Conservation (phyloP, 208 protist species). For the Acanthamoeba polyphaga region DNA sequence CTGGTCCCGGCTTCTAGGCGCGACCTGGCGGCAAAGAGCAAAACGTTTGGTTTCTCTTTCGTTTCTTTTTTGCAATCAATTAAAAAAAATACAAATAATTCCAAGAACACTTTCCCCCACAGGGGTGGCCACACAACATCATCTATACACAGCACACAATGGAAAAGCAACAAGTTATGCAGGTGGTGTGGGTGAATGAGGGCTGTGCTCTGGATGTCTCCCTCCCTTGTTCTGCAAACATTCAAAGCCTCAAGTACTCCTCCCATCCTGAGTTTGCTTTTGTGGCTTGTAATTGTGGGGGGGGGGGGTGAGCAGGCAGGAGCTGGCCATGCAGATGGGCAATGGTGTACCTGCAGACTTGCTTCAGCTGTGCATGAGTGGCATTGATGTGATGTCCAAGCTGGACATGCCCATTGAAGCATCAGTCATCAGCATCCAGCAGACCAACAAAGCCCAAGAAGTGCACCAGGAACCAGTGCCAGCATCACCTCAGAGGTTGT, state of each 20-base stretch:
- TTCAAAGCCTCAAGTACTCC: neutral
- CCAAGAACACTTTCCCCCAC: no score
- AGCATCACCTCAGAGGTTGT: no score
- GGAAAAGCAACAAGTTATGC: neutral
- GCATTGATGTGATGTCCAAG: neutral
- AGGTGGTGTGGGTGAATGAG: neutral
- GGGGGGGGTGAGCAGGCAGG: neutral
- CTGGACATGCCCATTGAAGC: neutral
- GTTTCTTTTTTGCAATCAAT: no score
- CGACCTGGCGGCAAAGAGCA: no score
- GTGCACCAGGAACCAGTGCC: neutral
- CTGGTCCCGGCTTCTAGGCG: neutral
- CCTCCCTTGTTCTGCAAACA: neutral
- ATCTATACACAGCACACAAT: no score
- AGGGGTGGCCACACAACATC: no score
- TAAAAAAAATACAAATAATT: no score
- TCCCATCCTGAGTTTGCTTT: neutral
- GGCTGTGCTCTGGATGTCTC: neutral
- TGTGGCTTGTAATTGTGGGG: neutral
- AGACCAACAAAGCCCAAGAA: neutral
- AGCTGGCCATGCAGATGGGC: slow-evolving; percentile 7
- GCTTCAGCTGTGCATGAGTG: neutral
- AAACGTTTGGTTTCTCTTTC: no score
- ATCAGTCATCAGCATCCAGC: neutral
- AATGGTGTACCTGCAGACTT: no score